phyloP scores from a whole-genome alignment of 768 basidiomycete species.

The Trametes meyenii region DNA sequence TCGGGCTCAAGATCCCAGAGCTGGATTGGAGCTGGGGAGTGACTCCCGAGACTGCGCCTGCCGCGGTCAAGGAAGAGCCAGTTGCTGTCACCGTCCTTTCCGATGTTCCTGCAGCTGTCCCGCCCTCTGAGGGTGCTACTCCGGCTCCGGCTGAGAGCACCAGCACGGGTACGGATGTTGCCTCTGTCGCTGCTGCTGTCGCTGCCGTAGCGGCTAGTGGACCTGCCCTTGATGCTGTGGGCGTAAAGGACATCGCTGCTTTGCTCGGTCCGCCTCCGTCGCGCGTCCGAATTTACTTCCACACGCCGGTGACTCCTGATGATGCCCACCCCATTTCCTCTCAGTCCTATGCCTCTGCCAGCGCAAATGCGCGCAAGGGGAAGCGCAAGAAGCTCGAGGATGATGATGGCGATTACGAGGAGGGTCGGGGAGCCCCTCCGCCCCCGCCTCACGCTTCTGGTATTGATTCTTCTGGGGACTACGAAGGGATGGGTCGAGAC shows the following conservation, averaged over 20 bases:
- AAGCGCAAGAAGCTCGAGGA: conserved; percentile 91
- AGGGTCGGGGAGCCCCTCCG: conserved; percentile 66
- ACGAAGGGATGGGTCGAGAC: conserved; percentile 46
- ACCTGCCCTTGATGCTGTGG: conserved; percentile 27
- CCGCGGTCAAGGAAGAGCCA: conserved; percentile 33
- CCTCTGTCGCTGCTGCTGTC: conserved; percentile 12
- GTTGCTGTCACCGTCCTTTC: conserved; percentile 13
- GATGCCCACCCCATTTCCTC: conserved; percentile 77
- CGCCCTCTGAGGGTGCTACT: conserved; percentile 29
- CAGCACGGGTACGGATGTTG: conserved; percentile 21
- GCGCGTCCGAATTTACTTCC: conserved; percentile 89
- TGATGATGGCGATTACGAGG: conserved; percentile 81
- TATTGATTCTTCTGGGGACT: conserved; percentile 50
- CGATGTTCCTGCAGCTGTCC: conserved; percentile 28
- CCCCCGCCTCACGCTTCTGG: conserved; percentile 53
- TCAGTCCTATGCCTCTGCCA: conserved; percentile 49
- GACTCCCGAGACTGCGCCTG: conserved; percentile 36
- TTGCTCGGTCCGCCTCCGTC: conserved; percentile 59
- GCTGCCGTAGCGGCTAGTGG: conserved; percentile 13
- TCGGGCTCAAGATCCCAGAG: conserved; percentile 83
- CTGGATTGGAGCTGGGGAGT: conserved; percentile 89
- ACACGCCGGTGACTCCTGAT: conserved; percentile 83
- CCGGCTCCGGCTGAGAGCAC: conserved; percentile 21
- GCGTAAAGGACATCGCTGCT: conserved; percentile 25
- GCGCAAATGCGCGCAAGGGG: conserved; percentile 68